Evolutionary conservation across 2,329 filamentous ascomycete genomes (phyloP).

Genomic region (Epichloe glyceriae): DNA sequence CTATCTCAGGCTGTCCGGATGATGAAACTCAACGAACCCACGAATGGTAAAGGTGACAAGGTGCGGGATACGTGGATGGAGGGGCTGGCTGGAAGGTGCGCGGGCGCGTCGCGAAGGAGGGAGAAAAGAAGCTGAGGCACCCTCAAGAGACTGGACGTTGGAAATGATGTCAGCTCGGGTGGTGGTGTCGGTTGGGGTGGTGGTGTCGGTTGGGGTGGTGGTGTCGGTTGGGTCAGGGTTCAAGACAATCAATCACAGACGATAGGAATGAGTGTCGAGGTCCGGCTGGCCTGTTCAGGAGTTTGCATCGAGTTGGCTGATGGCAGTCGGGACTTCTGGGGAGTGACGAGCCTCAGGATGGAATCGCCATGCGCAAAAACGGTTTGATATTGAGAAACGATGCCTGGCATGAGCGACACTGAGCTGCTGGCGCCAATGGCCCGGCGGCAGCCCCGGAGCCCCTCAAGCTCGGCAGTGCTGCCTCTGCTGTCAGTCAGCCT

Average conservation of each 20-base stretch:
- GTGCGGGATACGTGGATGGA: background rate
- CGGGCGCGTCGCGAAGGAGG: background rate
- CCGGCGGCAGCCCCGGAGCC: too few relatives aligned
- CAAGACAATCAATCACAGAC: slow-evolving; percentile 1
- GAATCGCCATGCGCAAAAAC: slow-evolving; percentile 2
- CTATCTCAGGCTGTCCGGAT: slow-evolving; percentile 3
- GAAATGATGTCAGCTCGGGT: slow-evolving; percentile 2
- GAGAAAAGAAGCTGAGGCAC: background rate
- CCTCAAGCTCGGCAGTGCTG: too few relatives aligned
- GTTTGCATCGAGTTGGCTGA: background rate
- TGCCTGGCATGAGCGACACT: background rate
- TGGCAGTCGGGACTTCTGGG: background rate
- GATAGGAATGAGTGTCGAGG: background rate
- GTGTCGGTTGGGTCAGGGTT: background rate
- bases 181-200: background rate
- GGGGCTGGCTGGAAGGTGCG: background rate
- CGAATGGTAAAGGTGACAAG: background rate
- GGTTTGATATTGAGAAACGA: slow-evolving; percentile 2
- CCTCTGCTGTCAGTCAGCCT: too few relatives aligned
- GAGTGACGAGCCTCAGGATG: slow-evolving; percentile 2
- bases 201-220: too few relatives aligned
- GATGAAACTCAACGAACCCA: background rate
- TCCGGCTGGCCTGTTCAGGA: background rate
- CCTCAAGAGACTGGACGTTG: background rate
- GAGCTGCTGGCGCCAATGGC: background rate